phyloP scores from a whole-genome alignment of 306 rosid species.

The Hippophae rhamnoides region DNA sequence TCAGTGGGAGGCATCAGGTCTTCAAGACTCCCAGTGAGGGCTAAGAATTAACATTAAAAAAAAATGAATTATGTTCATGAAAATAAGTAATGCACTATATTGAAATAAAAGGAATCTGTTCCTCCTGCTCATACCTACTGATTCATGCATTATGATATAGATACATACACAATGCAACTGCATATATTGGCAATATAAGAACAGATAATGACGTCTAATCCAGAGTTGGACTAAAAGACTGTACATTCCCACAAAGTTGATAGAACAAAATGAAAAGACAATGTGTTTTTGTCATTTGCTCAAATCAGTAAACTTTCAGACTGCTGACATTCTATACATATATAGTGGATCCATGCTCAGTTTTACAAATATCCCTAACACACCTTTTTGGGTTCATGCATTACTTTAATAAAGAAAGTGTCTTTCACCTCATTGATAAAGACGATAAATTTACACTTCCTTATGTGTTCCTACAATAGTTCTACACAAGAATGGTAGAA shows the following conservation, averaged over 20 bases:
- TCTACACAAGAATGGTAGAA: background rate
- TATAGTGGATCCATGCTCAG: too few relatives aligned
- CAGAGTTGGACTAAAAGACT: too few relatives aligned
- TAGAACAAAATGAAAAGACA: too few relatives aligned
- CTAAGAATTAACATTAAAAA: constrained; percentile 25
- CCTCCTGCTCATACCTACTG: too few relatives aligned
- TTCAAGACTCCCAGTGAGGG: constrained; percentile 59
- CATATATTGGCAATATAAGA: background rate
- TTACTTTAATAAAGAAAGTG: background rate
- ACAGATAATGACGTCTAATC: too few relatives aligned
- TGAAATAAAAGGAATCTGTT: background rate
- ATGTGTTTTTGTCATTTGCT: too few relatives aligned
- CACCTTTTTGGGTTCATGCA: background rate
- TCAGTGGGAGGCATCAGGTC: constrained; percentile 87
- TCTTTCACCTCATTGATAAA: too few relatives aligned
- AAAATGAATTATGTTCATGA: background rate
- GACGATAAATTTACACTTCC: too few relatives aligned
- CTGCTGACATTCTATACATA: too few relatives aligned
- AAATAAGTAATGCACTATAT: background rate
- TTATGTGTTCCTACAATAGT: too few relatives aligned
- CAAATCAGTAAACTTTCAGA: too few relatives aligned
- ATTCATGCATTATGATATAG: background rate
- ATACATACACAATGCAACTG: background rate
- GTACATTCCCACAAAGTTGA: too few relatives aligned
- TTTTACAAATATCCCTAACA: background rate